phyloP scores from a whole-genome alignment of 1,284 basidiomycete species.

The Mycena sp. region DNA sequence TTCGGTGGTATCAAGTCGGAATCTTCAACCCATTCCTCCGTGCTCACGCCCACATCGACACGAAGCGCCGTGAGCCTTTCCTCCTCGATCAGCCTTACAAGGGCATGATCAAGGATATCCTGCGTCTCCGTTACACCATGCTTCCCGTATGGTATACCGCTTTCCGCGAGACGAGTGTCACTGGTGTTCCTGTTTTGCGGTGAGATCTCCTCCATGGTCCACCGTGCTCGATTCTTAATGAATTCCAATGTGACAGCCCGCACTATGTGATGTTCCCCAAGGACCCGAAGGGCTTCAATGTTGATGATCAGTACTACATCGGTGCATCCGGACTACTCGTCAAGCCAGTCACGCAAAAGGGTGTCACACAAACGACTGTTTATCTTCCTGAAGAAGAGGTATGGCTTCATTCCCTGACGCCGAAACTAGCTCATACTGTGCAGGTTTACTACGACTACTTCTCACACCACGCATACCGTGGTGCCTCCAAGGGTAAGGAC shows the following conservation, averaged over 20 bases:
- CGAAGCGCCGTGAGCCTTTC: slow-evolving; percentile 97
- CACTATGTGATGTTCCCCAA: slow-evolving; percentile 95
- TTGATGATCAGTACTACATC: slow-evolving; percentile 97
- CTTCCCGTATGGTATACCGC: slow-evolving; percentile 97
- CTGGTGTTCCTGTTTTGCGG: slow-evolving; percentile 85
- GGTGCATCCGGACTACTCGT: slow-evolving; percentile 90
- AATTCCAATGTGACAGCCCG: slow-evolving; percentile 63
- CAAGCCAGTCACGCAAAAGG: slow-evolving; percentile 89
- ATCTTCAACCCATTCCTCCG: slow-evolving; percentile 98
- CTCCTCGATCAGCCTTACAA: slow-evolving; percentile 91
- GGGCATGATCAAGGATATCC: slow-evolving; percentile 80
- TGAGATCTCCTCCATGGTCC: slow-evolving; percentile 43
- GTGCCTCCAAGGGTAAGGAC: slow-evolving; percentile 66
- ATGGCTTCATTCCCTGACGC: slow-evolving; percentile 30
- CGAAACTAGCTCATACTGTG: slow-evolving; percentile 3
- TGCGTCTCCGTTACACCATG: slow-evolving; percentile 89
- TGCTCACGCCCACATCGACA: slow-evolving; percentile 98
- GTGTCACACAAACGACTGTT: slow-evolving; percentile 74
- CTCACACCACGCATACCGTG: slow-evolving; percentile 72
- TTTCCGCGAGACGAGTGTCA: slow-evolving; percentile 86
- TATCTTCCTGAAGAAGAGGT: slow-evolving; percentile 93
- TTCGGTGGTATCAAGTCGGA: slow-evolving; percentile 97
- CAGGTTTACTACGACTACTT: slow-evolving; percentile 98
- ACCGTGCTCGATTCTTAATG: slow-evolving; percentile 6
- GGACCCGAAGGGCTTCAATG: slow-evolving; percentile 83